Percentiles rank a stretch among this genome's conserved stretches.
Evolutionary conservation across 1,284 basidiomycete species (phyloP).

Genomic region (Inonotus hispidus): DNA sequence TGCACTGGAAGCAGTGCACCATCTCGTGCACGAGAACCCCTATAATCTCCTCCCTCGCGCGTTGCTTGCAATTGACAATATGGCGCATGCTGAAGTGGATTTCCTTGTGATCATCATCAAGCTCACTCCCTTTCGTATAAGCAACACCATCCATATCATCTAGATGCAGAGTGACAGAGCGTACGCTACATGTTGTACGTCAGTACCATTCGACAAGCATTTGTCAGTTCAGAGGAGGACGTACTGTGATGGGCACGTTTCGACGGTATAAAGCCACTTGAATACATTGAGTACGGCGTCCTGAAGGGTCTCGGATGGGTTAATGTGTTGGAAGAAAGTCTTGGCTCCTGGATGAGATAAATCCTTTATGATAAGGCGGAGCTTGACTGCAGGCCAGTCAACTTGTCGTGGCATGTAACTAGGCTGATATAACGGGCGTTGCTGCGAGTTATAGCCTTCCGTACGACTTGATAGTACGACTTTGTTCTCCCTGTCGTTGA

Average conservation of each 20-base stretch:
- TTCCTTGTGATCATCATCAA: slow-evolving; percentile 50
- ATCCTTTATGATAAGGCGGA: slow-evolving; percentile 53
- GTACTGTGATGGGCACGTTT: slow-evolving; percentile 52
- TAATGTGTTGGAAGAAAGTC: slow-evolving; percentile 50
- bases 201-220: not conserved
- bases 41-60: slow-evolving; percentile 52
- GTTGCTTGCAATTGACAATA: slow-evolving; percentile 39
- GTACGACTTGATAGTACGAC: not conserved
- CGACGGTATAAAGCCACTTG: slow-evolving; percentile 54
- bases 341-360: slow-evolving; percentile 50
- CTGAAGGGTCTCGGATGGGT: slow-evolving; percentile 41
- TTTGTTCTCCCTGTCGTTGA: not conserved
- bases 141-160: slow-evolving; percentile 57
- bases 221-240: slow-evolving; percentile 21
- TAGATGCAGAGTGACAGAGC: slow-evolving; percentile 13
- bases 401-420: slow-evolving; percentile 7
- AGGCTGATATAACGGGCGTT: not conserved
- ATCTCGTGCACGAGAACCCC: slow-evolving; percentile 65
- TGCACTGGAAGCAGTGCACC: slow-evolving; percentile 71
- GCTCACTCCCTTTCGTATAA: slow-evolving; percentile 45
- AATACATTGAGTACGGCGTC: slow-evolving; percentile 51
- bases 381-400: slow-evolving; percentile 49
- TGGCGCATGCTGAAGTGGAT: slow-evolving; percentile 66
- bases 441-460: not conserved
- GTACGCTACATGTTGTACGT: slow-evolving; percentile 9